These are phyloP conservation scores for Mycocentrospora acerina DNA, from an alignment of 2,329 filamentous ascomycete species.

Conservation along the genomic window DNA sequence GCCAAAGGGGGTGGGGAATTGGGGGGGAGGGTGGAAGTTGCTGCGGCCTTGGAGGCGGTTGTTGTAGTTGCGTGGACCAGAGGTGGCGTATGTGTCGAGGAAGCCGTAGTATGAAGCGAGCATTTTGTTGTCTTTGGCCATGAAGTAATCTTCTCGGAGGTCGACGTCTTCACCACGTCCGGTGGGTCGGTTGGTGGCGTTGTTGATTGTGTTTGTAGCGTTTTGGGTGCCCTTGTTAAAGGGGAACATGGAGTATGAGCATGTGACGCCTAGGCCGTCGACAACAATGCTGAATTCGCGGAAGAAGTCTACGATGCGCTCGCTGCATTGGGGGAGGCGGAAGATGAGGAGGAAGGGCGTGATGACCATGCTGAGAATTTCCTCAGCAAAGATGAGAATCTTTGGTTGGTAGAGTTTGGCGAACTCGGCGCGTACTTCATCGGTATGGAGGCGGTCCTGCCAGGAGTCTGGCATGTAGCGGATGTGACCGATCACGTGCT, in stretches of 20 bases:
- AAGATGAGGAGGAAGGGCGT: conserved; percentile 88
- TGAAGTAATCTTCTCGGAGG: conserved; percentile 87
- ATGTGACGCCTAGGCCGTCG: conserved; percentile 92
- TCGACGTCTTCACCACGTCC: conserved; percentile 52
- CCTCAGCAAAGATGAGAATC: conserved; percentile 86
- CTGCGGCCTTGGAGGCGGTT: conserved; percentile 48
- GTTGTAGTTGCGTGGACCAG: conserved; percentile 34
- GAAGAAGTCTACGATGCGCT: conserved; percentile 96
- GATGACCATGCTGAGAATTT: conserved; percentile 87
- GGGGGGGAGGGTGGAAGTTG: conserved; percentile 73
- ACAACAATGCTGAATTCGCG: conserved; percentile 97
- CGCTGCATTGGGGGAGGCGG: conserved; percentile 82
- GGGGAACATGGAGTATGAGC: conserved; percentile 95
- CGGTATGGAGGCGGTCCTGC: conserved; percentile 86
- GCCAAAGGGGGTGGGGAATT: conserved; percentile 67
- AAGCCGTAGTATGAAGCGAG: conserved; percentile 96
- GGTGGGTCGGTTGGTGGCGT: conserved; percentile 38
- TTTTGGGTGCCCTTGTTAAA: conserved; percentile 77
- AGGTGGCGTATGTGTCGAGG: conserved; percentile 74
- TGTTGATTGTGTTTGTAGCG: conserved; percentile 46
- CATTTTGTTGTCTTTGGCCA: conserved; percentile 97
- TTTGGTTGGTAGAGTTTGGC: conserved; percentile 89
- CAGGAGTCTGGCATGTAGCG: conserved; percentile 90
- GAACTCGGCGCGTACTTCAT: conserved; percentile 90
- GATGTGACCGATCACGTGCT: conserved; percentile 87